Evolutionary conservation across 2,329 filamentous ascomycete species (phyloP).

Genomic region (Alternaria rosae): DNA sequence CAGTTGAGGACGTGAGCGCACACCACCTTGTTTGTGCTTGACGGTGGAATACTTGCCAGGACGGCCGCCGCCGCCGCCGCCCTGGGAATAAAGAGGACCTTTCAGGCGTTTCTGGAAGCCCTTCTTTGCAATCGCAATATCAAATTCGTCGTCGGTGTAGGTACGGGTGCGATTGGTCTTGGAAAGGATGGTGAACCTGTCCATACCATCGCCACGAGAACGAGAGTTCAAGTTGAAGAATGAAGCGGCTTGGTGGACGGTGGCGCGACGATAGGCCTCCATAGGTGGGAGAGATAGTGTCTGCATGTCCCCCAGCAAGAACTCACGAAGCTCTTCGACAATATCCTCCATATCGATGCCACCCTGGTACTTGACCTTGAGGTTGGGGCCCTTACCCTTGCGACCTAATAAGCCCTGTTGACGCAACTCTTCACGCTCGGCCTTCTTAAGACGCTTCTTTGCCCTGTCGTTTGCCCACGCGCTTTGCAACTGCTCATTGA

Average conservation of each 20-base stretch:
- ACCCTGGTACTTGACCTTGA: constrained; percentile 74
- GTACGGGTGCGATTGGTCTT: constrained; percentile 72
- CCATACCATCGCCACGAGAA: constrained; percentile 75
- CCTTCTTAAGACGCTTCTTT: constrained; percentile 58
- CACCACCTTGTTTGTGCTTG: constrained; percentile 20
- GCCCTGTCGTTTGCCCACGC: constrained; percentile 55
- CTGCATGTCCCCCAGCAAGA: constrained; percentile 69
- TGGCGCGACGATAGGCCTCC: constrained; percentile 77
- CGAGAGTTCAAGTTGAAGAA: constrained; percentile 82
- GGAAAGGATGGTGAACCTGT: constrained; percentile 78
- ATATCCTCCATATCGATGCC: constrained; percentile 77
- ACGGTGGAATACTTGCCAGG: constrained; percentile 14
- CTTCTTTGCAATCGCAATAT: constrained; percentile 57
- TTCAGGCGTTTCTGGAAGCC: constrained; percentile 54
- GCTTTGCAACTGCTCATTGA: constrained; percentile 50
- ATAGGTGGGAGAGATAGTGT: constrained; percentile 83
- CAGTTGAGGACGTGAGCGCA: constrained; percentile 24
- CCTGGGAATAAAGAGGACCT: constrained; percentile 19
- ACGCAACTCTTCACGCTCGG: constrained; percentile 56
- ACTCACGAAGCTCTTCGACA: constrained; percentile 73
- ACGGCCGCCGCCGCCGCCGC: constrained; percentile 16
- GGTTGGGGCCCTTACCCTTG: constrained; percentile 54
- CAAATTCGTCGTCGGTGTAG: constrained; percentile 65
- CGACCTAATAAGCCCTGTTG: constrained; percentile 54
- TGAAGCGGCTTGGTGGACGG: constrained; percentile 80